Evolutionary conservation across 306 rosid genomes (phyloP).

Genomic region (Cucurbita moschata): DNA sequence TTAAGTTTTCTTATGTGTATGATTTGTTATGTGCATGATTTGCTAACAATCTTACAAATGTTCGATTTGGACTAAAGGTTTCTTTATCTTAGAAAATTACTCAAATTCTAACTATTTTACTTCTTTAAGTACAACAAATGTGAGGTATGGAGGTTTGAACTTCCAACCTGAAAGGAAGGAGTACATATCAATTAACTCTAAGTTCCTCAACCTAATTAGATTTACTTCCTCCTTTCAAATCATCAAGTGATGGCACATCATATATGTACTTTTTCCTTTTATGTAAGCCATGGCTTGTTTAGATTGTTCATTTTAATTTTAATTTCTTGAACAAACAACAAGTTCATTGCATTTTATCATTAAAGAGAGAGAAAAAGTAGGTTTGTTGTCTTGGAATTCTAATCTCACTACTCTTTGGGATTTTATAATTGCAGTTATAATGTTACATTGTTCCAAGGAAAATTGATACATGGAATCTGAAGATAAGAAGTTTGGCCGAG

Average conservation of each 20-base stretch:
- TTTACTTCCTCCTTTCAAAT: background rate
- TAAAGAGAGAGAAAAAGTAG: background rate
- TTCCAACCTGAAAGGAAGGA: no score
- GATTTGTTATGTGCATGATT: background rate
- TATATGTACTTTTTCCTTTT: no score
- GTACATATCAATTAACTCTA: no score
- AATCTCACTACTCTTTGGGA: background rate
- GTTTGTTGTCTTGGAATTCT: background rate
- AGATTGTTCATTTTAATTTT: background rate
- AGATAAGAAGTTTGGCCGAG: conserved; percentile 7
- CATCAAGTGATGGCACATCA: background rate
- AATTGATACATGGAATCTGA: conserved; percentile 8
- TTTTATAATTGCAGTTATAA: background rate
- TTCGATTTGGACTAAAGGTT: background rate
- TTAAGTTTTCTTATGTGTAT: no score
- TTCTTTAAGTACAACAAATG: background rate
- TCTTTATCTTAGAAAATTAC: background rate
- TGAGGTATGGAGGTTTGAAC: background rate
- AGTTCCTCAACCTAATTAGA: background rate
- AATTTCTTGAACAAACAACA: background rate
- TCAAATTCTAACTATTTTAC: background rate
- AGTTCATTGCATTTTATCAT: background rate
- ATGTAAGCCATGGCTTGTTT: background rate
- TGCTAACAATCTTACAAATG: background rate
- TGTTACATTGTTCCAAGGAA: conserved; percentile 4